Base-by-base conservation (phyloP, 805 yeast genomes). In the Hanseniaspora valbyensis region DNA sequence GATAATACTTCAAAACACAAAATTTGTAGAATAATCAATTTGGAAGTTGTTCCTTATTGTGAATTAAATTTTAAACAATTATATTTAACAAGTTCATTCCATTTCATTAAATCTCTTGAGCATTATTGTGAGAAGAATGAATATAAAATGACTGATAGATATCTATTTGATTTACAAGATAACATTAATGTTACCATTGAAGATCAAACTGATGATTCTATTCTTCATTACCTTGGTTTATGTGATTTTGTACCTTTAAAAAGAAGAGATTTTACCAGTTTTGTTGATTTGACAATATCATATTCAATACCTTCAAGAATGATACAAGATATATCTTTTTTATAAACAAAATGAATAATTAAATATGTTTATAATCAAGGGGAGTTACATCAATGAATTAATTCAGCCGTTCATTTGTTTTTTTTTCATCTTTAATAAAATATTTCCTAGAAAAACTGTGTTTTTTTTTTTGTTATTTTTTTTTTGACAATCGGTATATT, bases 1-100 rank as follows among this genome's bases (percentile, higher is more conserved):
- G 0, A 62, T 64, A 41, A 56, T 61, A 21, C 58, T 70, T 12
- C 56, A 59, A 16, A 55, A 57, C 16, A 53, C 61, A 12, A 55
- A n/a, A 67, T 58, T 10, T 74, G 78, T 65, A 67, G 82, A n/a
- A 64, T 82, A 50, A 62, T 78, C 54, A 82, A 78, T 55, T 67
- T 32, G 14, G 16, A 8, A 10, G 34, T 32, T 8, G 34, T n/a
- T 14, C 34, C 34, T 32, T 32, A 32, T n/a, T 10, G 16, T 32
- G 34, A 32, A 32, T 5, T 32, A 5, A 5, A n/a, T 14, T 32
- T 10, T 14, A 32, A 32, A 32, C 5, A 5, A 14, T n/a, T 32
- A 8, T 13, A 8, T 32, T 13, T 14, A 6, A 32, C 34, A 13
- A n/a, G 34, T n/a, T 10, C 10, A 10, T 32, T 8, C 16, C 10